These are phyloP conservation scores for Dipteronia sinensis DNA, from an alignment of 345 rosid species.

Conservation along the genomic window DNA sequence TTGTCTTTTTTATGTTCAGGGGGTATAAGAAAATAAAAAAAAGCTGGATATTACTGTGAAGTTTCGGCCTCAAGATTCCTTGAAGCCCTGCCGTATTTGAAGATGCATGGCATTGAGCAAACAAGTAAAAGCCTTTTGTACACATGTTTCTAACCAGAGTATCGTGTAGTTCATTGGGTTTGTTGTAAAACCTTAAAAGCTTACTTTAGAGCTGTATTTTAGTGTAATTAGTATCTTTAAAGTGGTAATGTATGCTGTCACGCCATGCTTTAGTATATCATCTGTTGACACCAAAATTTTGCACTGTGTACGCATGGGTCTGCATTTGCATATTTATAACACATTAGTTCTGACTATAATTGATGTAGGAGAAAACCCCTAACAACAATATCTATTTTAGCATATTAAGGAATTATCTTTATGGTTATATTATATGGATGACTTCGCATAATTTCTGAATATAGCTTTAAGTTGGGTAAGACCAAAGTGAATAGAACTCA, in stretches of 20 bases:
- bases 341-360: no score
- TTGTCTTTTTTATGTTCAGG: constrained; percentile 25
- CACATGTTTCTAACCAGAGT: background rate
- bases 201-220: constrained; percentile 13
- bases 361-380: no score
- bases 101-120: constrained; percentile 5
- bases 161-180: background rate
- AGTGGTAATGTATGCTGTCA: constrained; percentile 7
- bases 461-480: no score
- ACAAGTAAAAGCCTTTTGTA: constrained; percentile 17
- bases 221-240: constrained; percentile 21
- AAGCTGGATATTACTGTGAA: background rate
- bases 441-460: no score
- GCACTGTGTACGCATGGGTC: no score
- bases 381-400: no score
- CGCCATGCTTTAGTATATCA: background rate
- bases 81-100: constrained; percentile 13
- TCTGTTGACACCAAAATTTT: no score
- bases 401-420: no score
- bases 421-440: no score
- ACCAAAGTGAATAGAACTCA: no score
- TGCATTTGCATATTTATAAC: no score
- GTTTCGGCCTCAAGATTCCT: constrained; percentile 13
- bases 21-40: constrained; percentile 14
- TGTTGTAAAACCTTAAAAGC: constrained; percentile 13